A percentile compares a stretch with the other conserved stretches of the same genome.
Evolutionary conservation across 2,329 filamentous ascomycete genomes (phyloP).

Genomic region (Trichoderma koningii): DNA sequence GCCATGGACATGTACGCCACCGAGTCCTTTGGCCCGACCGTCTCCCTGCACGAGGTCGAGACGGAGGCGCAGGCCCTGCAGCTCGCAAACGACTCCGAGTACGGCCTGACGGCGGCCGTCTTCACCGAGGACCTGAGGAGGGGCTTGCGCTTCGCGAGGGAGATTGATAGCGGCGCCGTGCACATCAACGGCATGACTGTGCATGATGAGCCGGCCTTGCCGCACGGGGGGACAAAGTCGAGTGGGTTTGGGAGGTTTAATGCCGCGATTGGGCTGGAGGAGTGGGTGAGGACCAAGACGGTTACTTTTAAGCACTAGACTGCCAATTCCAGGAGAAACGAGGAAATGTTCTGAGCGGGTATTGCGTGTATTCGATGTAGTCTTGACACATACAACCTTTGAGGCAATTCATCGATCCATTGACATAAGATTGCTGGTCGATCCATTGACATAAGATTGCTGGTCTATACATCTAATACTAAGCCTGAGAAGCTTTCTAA

Average conservation of each 20-base stretch:
- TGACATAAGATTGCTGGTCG: background rate
- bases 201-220: conserved; percentile 64
- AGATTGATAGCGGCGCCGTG: conserved; percentile 67
- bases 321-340: background rate
- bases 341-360: background rate
- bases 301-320: conserved; percentile 55
- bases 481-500: background rate
- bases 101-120: conserved; percentile 70
- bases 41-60: conserved; percentile 67
- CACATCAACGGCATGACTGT: conserved; percentile 69
- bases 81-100: conserved; percentile 80
- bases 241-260: conserved; percentile 67
- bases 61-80: conserved; percentile 70
- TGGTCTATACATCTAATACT: conserved; percentile 3
- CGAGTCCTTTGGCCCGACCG: conserved; percentile 77
- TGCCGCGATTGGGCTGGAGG: conserved; percentile 53
- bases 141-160: conserved; percentile 60
- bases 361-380: too few species aligned
- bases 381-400: background rate
- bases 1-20: conserved; percentile 73
- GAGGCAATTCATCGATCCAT: background rate
- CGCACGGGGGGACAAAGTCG: conserved; percentile 67
- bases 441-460: background rate
- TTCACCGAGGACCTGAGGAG: conserved; percentile 69
- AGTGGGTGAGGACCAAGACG: conserved; percentile 66